A percentile compares a stretch with the other conserved stretches of the same genome.
These are phyloP conservation scores for Kwoniella pini DNA, from an alignment of 768 basidiomycete genomes.

Conservation along the genomic window DNA sequence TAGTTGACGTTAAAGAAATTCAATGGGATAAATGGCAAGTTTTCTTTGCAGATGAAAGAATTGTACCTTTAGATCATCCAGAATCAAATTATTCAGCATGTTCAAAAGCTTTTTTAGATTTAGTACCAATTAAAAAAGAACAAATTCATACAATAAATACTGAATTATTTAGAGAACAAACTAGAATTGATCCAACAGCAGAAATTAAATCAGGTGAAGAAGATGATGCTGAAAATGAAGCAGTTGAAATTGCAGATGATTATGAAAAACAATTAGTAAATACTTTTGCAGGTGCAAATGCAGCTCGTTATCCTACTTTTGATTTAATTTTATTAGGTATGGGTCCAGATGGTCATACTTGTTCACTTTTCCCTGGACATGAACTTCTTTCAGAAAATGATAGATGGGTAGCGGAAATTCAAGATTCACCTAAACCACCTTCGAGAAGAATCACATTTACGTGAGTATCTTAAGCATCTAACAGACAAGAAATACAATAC, in stretches of 20 bases:
- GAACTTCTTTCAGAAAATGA: conserved; percentile 77
- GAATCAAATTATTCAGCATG: conserved; percentile 90
- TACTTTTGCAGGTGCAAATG: conserved; percentile 87
- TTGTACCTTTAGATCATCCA: conserved; percentile 84
- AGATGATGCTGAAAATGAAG: conserved; percentile 44
- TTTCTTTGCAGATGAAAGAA: conserved; percentile 95
- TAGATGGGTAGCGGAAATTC: conserved; percentile 91
- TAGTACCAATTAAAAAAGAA: conserved; percentile 71
- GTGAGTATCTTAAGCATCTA: too few species aligned
- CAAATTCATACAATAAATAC: conserved; percentile 85
- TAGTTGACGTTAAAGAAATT: conserved; percentile 65
- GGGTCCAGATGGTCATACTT: conserved; percentile 98
- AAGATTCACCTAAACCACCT: conserved; percentile 93
- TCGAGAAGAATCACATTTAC: conserved; percentile 88
- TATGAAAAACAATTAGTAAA: conserved; percentile 46
- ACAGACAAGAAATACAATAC: too few species aligned
- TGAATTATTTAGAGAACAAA: conserved; percentile 59
- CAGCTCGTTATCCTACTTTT: conserved; percentile 95
- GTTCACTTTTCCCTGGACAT: conserved; percentile 95
- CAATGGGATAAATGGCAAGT: conserved; percentile 99
- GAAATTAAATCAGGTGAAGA: conserved; percentile 36
- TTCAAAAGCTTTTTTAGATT: conserved; percentile 70
- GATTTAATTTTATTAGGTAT: conserved; percentile 95
- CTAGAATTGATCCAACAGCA: conserved; percentile 37
- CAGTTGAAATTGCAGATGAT: conserved; percentile 33